These are phyloP conservation scores for Tetrahymena elliotti DNA, from an alignment of 73 alveolate genomes.

Conservation along the genomic window DNA sequence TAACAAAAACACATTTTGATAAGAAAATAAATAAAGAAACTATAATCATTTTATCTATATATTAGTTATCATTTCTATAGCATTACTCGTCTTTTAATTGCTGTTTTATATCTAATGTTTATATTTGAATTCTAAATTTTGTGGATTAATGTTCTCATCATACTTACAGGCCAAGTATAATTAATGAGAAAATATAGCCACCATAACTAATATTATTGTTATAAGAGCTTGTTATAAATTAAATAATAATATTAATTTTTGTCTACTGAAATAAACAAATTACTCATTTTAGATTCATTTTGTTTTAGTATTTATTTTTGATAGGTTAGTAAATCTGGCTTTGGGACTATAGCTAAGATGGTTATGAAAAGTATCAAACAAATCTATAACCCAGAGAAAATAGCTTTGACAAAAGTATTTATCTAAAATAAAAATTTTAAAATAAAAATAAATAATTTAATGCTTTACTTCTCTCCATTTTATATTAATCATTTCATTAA, in stretches of 20 bases:
- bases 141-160: background rate
- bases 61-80: background rate
- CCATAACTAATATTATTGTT: background rate
- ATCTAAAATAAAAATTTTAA: background rate
- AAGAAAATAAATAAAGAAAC: background rate
- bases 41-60: background rate
- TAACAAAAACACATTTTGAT: too few relatives aligned
- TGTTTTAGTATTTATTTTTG: background rate
- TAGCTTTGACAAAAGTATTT: background rate
- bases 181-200: background rate
- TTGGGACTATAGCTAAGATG: background rate
- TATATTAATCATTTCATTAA: background rate
- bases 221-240: background rate
- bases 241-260: background rate
- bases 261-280: background rate
- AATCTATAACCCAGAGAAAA: background rate
- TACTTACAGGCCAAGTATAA: background rate
- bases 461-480: background rate
- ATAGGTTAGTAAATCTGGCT: background rate
- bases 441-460: background rate
- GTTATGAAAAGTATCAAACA: background rate
- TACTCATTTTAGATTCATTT: background rate
- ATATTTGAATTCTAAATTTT: too few relatives aligned
- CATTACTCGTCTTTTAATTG: background rate
- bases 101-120: too few relatives aligned